phyloP scores from a whole-genome alignment of 2,329 filamentous ascomycete genomes.

The Alternaria hordeiaustralica region DNA sequence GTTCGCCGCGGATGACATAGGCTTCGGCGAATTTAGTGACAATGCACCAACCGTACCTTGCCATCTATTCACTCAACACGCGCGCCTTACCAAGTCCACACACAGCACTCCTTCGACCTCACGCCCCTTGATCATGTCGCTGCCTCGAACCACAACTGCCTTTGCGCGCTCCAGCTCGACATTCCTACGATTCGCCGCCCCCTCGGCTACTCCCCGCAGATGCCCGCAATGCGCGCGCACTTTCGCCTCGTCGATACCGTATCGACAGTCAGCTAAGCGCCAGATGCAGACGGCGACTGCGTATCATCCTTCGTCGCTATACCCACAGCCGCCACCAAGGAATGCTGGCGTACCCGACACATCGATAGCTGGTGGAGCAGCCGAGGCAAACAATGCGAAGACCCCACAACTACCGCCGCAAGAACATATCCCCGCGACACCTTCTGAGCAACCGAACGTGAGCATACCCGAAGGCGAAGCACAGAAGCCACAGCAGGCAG shows the following conservation, averaged over 20 bases:
- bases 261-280: conserved; percentile 45
- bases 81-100: background rate
- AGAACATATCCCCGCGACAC: conserved; percentile 20
- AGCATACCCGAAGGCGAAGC: conserved; percentile 68
- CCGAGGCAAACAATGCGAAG: conserved; percentile 56
- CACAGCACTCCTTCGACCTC: conserved; percentile 1
- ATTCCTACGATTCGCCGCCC: conserved; percentile 36
- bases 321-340: conserved; percentile 63
- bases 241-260: conserved; percentile 51
- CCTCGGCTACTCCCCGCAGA: conserved; percentile 28
- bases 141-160: conserved; percentile 33
- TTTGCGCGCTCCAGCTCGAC: conserved; percentile 33
- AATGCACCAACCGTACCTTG: conserved; percentile 17
- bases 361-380: conserved; percentile 63
- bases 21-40: conserved; percentile 25
- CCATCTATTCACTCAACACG: conserved; percentile 13
- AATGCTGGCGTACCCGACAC: conserved; percentile 66
- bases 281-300: conserved; percentile 69
- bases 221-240: conserved; percentile 56
- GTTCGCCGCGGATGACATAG: conserved; percentile 37
- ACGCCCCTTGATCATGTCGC: conserved; percentile 35
- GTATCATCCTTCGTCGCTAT: conserved; percentile 67
- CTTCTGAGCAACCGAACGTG: conserved; percentile 46
- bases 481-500: conserved; percentile 64
- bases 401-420: conserved; percentile 50